Evolutionary conservation across 1,139 yeast genomes (phyloP).

Genomic region (Magnusiomyces paraingens): DNA sequence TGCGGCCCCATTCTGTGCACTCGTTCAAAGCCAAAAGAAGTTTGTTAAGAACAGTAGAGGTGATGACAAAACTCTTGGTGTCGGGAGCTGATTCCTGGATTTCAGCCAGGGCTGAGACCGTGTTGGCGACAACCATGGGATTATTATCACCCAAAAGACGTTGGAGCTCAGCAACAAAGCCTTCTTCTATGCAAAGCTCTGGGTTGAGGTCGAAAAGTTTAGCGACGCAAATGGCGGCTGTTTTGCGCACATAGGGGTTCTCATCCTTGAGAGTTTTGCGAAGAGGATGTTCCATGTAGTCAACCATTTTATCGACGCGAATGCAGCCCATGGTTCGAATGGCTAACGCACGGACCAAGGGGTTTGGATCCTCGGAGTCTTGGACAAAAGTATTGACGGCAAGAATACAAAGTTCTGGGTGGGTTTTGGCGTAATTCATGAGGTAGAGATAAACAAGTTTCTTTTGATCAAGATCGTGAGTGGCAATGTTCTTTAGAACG

Average conservation of each 20-base stretch:
- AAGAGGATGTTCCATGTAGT: constrained; percentile 87
- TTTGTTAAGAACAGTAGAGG: constrained; percentile 48
- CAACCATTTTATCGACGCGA: constrained; percentile 90
- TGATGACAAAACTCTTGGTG: constrained; percentile 40
- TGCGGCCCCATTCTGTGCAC: constrained; percentile 99
- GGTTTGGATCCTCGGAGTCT: constrained; percentile 96
- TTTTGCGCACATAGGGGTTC: constrained; percentile 94
- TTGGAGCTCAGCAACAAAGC: constrained; percentile 66
- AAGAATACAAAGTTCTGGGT: constrained; percentile 90
- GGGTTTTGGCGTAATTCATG: constrained; percentile 95
- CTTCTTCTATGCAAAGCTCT: constrained; percentile 75
- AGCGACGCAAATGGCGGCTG: constrained; percentile 97
- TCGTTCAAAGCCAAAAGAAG: constrained; percentile 83
- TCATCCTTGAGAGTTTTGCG: constrained; percentile 82
- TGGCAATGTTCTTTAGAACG: constrained; percentile 91
- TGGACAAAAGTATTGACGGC: constrained; percentile 95
- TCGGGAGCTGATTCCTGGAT: constrained; percentile 64
- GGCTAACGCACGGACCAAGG: constrained; percentile 90
- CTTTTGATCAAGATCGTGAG: constrained; percentile 94
- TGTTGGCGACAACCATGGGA: constrained; percentile 92
- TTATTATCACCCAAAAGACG: constrained; percentile 77
- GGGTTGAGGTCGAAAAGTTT: constrained; percentile 86
- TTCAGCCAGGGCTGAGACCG: constrained; percentile 79
- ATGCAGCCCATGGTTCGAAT: constrained; percentile 99
- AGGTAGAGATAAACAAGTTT: constrained; percentile 88